phyloP scores from a whole-genome alignment of 1,284 basidiomycete species.

The Ustanciosporium gigantosporum region DNA sequence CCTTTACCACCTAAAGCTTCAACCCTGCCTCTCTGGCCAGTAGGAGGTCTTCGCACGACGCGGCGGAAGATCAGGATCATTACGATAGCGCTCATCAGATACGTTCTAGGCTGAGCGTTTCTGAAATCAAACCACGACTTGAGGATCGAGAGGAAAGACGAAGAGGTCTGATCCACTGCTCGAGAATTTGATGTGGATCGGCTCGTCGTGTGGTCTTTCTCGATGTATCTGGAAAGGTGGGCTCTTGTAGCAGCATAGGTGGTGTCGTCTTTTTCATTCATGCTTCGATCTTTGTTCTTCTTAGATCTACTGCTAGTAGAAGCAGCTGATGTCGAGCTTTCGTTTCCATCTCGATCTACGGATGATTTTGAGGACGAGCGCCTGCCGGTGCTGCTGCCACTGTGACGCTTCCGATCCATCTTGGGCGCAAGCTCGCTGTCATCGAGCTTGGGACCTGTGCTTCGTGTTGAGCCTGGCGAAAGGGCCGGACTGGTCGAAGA shows the following conservation, averaged over 20 bases:
- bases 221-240: constrained; percentile 33
- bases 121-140: constrained; percentile 22
- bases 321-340: constrained; percentile 32
- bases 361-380: constrained; percentile 7
- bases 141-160: constrained; percentile 19
- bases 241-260: constrained; percentile 29
- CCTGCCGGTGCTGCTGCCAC: background rate
- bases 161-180: background rate
- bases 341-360: constrained; percentile 26
- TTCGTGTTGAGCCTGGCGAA: constrained; percentile 18
- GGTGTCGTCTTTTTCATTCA: constrained; percentile 12
- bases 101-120: constrained; percentile 19
- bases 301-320: constrained; percentile 10
- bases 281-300: constrained; percentile 2
- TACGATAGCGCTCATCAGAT: constrained; percentile 32
- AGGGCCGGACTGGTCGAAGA: constrained; percentile 24
- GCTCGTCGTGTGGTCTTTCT: constrained; percentile 9
- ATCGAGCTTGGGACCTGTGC: constrained; percentile 2
- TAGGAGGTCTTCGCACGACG: constrained; percentile 9
- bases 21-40: background rate
- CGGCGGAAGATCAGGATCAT: constrained; percentile 29
- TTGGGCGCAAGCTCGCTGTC: background rate
- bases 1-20: background rate
- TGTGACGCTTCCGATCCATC: too few relatives aligned
- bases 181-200: background rate